Evolutionary conservation across 768 basidiomycete genomes (phyloP).

Genomic region (Suillus sp.): DNA sequence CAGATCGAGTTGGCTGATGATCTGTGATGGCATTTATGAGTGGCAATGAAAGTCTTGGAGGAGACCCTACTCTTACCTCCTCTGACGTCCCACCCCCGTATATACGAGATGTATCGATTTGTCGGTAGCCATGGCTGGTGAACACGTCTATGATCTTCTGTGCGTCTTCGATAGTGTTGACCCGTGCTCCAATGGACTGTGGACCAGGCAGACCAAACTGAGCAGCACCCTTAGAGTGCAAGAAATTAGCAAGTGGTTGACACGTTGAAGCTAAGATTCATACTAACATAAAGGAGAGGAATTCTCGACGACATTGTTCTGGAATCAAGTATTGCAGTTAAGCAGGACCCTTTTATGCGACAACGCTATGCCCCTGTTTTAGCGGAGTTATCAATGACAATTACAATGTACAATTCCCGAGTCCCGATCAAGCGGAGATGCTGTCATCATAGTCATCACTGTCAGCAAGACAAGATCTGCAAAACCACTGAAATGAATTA

Average conservation of each 20-base stretch:
- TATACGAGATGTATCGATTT: constrained; percentile 16
- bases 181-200: constrained; percentile 11
- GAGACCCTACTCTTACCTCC: constrained; percentile 9
- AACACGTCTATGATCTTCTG: constrained; percentile 25
- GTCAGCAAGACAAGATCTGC: background rate
- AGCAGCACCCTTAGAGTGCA: constrained; percentile 17
- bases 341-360: background rate
- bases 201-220: constrained; percentile 19
- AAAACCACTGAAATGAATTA: too few relatives aligned
- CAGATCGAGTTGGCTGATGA: constrained; percentile 20
- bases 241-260: background rate
- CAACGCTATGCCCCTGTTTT: background rate
- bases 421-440: background rate
- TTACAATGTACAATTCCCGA: background rate
- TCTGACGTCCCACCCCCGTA: constrained; percentile 23
- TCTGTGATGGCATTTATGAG: constrained; percentile 4
- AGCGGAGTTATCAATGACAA: background rate
- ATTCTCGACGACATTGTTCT: constrained; percentile 5
- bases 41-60: background rate
- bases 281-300: constrained; percentile 4
- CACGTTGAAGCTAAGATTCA: background rate
- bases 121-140: constrained; percentile 17
- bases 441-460: background rate
- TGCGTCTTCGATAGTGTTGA: constrained; percentile 19
- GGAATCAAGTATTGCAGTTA: background rate